Evolutionary conservation across 225 moss, liverwort and hornwort species (phyloP).

Genomic region (Ulota crispa): DNA sequence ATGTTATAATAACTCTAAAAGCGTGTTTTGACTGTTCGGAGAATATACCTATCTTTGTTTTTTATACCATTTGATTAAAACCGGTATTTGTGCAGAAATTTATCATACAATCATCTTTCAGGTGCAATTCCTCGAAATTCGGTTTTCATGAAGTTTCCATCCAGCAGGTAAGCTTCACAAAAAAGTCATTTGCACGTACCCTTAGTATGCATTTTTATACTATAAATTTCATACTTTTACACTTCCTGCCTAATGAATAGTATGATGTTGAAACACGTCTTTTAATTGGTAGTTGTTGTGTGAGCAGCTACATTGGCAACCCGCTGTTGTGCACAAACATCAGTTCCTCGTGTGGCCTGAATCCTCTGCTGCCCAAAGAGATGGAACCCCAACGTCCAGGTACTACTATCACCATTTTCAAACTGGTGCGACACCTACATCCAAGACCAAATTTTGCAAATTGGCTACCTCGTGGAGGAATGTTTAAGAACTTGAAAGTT

Average conservation of each 20-base stretch:
- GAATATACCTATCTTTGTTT: no score
- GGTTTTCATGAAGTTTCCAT: constrained; percentile 62
- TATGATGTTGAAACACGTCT: neutral
- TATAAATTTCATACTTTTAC: no score
- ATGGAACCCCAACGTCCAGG: constrained; percentile 28
- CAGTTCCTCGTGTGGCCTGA: constrained; percentile 61
- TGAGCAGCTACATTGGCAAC: constrained; percentile 51
- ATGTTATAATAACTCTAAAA: no score
- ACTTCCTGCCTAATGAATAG: neutral
- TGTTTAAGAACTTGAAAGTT: neutral
- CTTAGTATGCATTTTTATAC: neutral
- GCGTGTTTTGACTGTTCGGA: no score
- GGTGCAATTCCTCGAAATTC: constrained; percentile 62
- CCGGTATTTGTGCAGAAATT: constrained; percentile 38
- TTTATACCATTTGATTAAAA: neutral
- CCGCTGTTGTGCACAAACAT: constrained; percentile 48
- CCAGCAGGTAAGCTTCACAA: constrained; percentile 50
- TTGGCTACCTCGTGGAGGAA: neutral
- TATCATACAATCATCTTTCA: constrained; percentile 81
- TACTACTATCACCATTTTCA: neutral
- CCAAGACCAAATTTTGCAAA: neutral
- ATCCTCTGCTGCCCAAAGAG: constrained; percentile 37
- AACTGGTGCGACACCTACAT: neutral
- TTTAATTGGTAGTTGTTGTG: neutral
- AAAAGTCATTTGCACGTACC: neutral